phyloP scores from a whole-genome alignment of 208 protist genomes.

The Crithidia thermophila region DNA sequence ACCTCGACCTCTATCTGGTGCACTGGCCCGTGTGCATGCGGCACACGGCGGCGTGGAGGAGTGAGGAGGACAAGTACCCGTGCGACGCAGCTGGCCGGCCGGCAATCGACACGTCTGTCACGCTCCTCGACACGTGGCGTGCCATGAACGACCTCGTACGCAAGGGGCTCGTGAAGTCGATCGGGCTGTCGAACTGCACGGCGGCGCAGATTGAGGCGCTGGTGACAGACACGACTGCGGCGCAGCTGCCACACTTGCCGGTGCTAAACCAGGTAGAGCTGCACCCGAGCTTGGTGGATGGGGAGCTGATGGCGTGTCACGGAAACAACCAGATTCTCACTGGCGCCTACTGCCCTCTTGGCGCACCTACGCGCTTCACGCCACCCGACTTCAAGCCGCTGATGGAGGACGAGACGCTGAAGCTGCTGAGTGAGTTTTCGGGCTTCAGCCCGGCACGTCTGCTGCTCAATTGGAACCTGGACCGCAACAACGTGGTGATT shows the following conservation, averaged over 20 bases:
- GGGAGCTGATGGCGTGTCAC: constrained; percentile 52
- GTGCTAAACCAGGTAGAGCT: constrained; percentile 93
- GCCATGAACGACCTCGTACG: constrained; percentile 88
- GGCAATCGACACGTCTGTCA: constrained; percentile 56
- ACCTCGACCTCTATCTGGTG: constrained; percentile 94
- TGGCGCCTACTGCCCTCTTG: constrained; percentile 87
- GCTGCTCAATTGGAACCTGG: constrained; percentile 81
- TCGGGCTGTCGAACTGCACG: constrained; percentile 91
- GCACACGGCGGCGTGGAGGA: constrained; percentile 47
- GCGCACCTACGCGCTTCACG: constrained; percentile 72
- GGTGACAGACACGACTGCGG: constrained; percentile 19
- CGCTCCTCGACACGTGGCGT: constrained; percentile 80
- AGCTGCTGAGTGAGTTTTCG: constrained; percentile 54
- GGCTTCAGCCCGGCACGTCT: constrained; percentile 72
- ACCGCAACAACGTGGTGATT: constrained; percentile 84
- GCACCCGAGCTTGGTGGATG: constrained; percentile 75
- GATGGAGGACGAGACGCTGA: constrained; percentile 42
- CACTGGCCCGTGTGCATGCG: constrained; percentile 93
- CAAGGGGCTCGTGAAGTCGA: constrained; percentile 82
- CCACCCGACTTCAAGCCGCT: constrained; percentile 61
- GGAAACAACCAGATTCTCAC: constrained; percentile 67
- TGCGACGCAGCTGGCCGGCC: constrained; percentile 48
- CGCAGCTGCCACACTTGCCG: constrained; percentile 40
- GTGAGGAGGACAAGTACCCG: constrained; percentile 69
- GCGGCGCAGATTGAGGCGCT: constrained; percentile 61